Conservation (phyloP, 495 filamentous ascomycete species). For the Daldinia concentrica region DNA sequence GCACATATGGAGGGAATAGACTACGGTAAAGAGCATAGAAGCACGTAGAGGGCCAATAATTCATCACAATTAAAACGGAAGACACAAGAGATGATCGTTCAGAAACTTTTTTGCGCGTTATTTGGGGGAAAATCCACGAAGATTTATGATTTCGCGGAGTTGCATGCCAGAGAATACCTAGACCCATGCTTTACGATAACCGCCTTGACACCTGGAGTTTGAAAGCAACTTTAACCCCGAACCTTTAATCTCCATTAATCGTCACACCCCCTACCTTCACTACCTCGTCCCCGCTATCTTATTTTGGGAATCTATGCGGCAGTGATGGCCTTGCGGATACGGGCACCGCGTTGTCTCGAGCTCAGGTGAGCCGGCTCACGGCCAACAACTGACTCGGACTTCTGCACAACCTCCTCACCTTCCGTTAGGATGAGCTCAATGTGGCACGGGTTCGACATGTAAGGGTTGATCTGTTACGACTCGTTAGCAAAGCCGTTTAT, state of each 20-base stretch:
- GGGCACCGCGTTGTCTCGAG: conserved; percentile 87
- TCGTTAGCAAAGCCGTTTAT: conserved; percentile 24
- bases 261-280: conserved; percentile 30
- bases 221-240: conserved; percentile 48
- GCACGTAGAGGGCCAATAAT: neutral
- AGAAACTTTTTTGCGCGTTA: conserved; percentile 44
- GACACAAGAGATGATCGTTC: conserved; percentile 11
- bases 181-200: conserved; percentile 50
- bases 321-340: conserved; percentile 80
- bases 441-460: conserved; percentile 99
- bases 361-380: conserved; percentile 71
- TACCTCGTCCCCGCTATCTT: conserved; percentile 7
- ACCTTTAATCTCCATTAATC: conserved; percentile 40
- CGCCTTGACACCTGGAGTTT: conserved; percentile 51
- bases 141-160: conserved; percentile 48
- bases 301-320: conserved; percentile 65
- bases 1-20: neutral
- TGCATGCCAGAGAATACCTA: conserved; percentile 50
- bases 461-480: conserved; percentile 86
- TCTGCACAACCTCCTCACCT: conserved; percentile 89
- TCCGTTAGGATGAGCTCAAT: conserved; percentile 99
- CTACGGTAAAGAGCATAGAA: neutral
- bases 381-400: conserved; percentile 71
- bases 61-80: neutral
- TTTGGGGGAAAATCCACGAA: conserved; percentile 46